Conservation (phyloP, 2,329 filamentous ascomycete species). For the Claviceps monticola region DNA sequence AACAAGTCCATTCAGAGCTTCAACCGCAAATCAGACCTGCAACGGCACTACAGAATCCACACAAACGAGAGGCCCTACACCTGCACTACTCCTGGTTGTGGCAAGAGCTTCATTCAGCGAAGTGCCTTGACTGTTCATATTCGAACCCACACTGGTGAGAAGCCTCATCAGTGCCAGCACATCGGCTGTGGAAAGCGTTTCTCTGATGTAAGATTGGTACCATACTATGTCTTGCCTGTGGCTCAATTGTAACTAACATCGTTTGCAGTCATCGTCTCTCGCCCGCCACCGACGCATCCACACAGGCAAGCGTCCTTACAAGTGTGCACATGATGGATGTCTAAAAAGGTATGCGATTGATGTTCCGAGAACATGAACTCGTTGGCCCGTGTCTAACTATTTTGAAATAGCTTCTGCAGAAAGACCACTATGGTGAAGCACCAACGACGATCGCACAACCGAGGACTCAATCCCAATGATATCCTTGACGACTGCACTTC, state of each 20-base stretch:
- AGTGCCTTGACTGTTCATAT: constrained; percentile 59
- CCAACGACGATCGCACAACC: constrained; percentile 46
- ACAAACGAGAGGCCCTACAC: constrained; percentile 57
- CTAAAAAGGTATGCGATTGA: constrained; percentile 36
- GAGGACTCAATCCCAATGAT: constrained; percentile 42
- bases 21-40: constrained; percentile 58
- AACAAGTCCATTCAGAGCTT: constrained; percentile 38
- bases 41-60: constrained; percentile 57
- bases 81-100: constrained; percentile 45
- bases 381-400: background rate
- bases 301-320: constrained; percentile 52
- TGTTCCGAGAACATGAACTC: background rate
- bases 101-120: constrained; percentile 58
- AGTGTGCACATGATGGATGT: constrained; percentile 46
- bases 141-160: constrained; percentile 57
- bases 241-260: constrained; percentile 4
- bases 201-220: constrained; percentile 44
- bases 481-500: constrained; percentile 38
- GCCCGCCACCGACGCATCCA: constrained; percentile 53
- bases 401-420: constrained; percentile 46
- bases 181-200: constrained; percentile 54
- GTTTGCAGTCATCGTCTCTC: constrained; percentile 45
- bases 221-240: background rate
- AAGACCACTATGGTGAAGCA: constrained; percentile 62
- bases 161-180: constrained; percentile 55